These are phyloP conservation scores for Candida orba DNA, from an alignment of 805 yeast species.

Conservation along the genomic window DNA sequence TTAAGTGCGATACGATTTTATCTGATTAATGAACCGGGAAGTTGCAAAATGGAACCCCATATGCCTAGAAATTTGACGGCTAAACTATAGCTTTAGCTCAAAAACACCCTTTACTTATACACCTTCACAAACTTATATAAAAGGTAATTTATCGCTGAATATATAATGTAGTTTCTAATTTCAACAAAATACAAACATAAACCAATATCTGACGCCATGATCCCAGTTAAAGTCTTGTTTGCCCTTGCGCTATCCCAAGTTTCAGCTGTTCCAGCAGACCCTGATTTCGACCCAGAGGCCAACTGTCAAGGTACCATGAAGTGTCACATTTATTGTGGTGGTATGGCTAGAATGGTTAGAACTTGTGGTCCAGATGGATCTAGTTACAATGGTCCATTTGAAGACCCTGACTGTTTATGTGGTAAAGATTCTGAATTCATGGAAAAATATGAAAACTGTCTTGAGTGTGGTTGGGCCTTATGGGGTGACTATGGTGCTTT, in stretches of 20 bases:
- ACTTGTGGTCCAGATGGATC: slow-evolving; percentile 16
- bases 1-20: too few species aligned
- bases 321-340: slow-evolving; percentile 27
- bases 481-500: slow-evolving; percentile 26
- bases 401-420: slow-evolving; percentile 17
- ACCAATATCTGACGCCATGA: too few species aligned
- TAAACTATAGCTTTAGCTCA: too few species aligned
- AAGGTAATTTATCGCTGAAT: too few species aligned
- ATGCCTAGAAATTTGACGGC: too few species aligned
- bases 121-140: too few species aligned
- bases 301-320: background rate
- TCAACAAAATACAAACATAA: too few species aligned
- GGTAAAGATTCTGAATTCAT: slow-evolving; percentile 13
- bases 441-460: slow-evolving; percentile 19
- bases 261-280: background rate
- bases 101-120: too few species aligned
- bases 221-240: background rate
- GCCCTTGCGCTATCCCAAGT: background rate
- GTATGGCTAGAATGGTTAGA: slow-evolving; percentile 24
- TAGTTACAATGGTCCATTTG: slow-evolving; percentile 13
- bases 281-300: background rate
- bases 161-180: too few species aligned
- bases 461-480: slow-evolving; percentile 32
- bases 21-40: too few species aligned
- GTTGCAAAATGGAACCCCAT: too few species aligned